Base-by-base conservation (phyloP, 2,329 filamentous ascomycete genomes). In the Knufia petricola region DNA sequence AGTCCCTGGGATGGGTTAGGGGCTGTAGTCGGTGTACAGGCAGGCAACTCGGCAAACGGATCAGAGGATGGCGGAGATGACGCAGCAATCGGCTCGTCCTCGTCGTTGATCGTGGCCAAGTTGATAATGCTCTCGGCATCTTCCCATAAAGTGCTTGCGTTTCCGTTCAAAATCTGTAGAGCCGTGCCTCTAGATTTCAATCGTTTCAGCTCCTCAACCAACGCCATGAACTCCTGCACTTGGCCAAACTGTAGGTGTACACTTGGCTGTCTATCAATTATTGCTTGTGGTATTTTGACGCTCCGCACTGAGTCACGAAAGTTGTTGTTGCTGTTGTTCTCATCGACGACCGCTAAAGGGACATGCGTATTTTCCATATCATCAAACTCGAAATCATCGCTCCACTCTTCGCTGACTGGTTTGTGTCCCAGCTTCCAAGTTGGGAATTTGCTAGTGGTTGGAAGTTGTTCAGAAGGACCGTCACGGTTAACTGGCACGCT, bases 91-190 rank as follows among this genome's bases (percentile, higher is more conserved):
- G 70, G 68, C 17, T 73, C 67, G 50, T 79, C 76, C 21, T 81
- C 77, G 40, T 77, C 76, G 56, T 82, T 78, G 54, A 82, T 72
- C 39, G 81, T 81, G 24, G 79, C 79, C 44, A 83, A 67, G 55
- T 81, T 79, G 50, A 83, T 79, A 65, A 83, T 83, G 10, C 76
- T 78, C 58, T 81, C 78, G 15, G 81, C 79, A 61, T 82, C 78
- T 58, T 75, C 74, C 79, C 79, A 83, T 26, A 78, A 67, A 39
- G 71, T 69, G 42, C 68, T 68, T 20, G 77, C 73, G 2, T 70
- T 65, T 1, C 76, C 76, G 20, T 73, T 66, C 13, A 79, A 60
- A 49, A 82, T 69, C 38, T 72, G 69, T 37, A 81, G 65, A 32
- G 68, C 62, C 31, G 69, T 69, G 19, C 77, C 79, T 48, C 76